Base-by-base conservation (phyloP, 768 basidiomycete genomes). In the Suillus occidentalis region DNA sequence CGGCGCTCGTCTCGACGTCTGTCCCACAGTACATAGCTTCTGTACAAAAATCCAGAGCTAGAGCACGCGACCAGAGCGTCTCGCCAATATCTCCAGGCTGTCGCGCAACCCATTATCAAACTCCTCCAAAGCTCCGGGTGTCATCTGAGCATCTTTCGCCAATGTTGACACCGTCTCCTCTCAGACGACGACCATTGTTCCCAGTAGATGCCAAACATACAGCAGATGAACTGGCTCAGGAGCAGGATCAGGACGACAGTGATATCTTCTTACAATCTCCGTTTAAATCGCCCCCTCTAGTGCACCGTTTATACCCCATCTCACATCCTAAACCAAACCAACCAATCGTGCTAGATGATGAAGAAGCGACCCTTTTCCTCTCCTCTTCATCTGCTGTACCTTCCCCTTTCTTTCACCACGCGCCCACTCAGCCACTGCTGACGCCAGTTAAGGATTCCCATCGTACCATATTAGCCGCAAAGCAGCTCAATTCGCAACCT, bases 151-250 rank as follows among this genome's bases (percentile, higher is more conserved):
- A 80, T 69, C 84, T 84, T 69, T 83, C 85, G 39, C 84, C 87
- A 53, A 85, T 89, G 84, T 80, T 86, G 57, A 85, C 87, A 1
- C 87, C 89, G 25, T 90, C 89, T 6, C 88, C 88, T 13, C 81
- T 87, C 65, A 80, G 84, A 61, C 80, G 81, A 67, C 78, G 77
- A 13, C 76, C 77, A 18, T 76, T 81, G 61, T 83, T 82, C 69
- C 73, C 79, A 6, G 72, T 71, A 60, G 39, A 28, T 39, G 39
- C 39, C 16, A 28, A 20, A 36, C 39, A 40, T 18, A 75, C 69
- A 0, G 65, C 66, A 52, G 66, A 67, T 60, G 64, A 69, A 13
- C 63, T 62, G 47, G 82, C 84, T 68, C 67, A 74, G 61, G 84
- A 87, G 68, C 40, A 74, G 60, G 84, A 87, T 68, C 18, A 42